phyloP scores from a whole-genome alignment of 768 basidiomycete species.

The Calocybe cyanea region DNA sequence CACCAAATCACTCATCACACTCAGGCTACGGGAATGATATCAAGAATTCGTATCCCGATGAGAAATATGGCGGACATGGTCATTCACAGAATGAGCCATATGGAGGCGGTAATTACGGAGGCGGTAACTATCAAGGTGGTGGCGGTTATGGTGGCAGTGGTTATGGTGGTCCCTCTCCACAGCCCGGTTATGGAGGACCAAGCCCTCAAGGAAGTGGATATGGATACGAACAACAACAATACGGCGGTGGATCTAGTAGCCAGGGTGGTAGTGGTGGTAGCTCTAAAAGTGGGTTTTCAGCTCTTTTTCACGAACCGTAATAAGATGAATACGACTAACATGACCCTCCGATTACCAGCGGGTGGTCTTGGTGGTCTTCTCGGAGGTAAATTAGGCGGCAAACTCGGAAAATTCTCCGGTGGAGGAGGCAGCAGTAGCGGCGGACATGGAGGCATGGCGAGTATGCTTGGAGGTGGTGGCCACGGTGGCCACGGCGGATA shows the following conservation, averaged over 20 bases:
- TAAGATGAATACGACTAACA: not conserved
- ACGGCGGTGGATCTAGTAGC: conserved; percentile 6
- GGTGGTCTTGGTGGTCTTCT: conserved; percentile 13
- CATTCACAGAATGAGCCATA: conserved; percentile 16
- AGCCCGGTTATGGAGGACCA: conserved; percentile 17
- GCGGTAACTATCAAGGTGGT: conserved; percentile 16
- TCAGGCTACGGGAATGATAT: conserved; percentile 3
- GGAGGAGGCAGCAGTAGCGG: conserved; percentile 16
- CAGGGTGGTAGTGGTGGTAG: conserved; percentile 12
- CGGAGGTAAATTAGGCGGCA: conserved; percentile 17
- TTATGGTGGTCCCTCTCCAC: conserved; percentile 14
- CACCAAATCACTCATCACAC: conserved; percentile 28
- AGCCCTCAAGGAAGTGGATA: conserved; percentile 14
- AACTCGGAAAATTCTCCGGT: conserved; percentile 8
- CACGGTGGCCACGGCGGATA: conserved; percentile 34
- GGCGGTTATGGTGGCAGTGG: conserved; percentile 19
- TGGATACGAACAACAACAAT: conserved; percentile 14
- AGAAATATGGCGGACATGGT: conserved; percentile 15
- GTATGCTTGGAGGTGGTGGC: conserved; percentile 21
- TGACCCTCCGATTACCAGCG: not conserved
- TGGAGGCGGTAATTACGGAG: conserved; percentile 17
- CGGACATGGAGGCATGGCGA: conserved; percentile 22
- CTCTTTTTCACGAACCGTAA: not conserved
- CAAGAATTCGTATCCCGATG: conserved; percentile 9
- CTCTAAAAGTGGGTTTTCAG: conserved; percentile 1